Evolutionary conservation across 257 asterid species (phyloP).

Genomic region (Solanum tacnaense): DNA sequence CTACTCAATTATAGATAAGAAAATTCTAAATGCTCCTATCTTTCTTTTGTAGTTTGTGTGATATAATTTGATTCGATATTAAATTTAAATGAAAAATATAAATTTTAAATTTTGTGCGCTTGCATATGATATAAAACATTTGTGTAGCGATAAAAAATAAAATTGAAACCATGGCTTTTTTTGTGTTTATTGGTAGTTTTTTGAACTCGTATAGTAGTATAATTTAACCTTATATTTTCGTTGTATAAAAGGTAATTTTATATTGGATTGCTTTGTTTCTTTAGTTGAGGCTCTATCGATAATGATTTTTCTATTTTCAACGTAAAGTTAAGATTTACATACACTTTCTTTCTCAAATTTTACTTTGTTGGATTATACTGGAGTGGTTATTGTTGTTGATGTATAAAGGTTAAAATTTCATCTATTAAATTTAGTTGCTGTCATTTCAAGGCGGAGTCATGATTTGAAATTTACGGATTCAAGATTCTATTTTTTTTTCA

Average conservation of each 20-base stretch:
- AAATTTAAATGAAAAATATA: too few species aligned
- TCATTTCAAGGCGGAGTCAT: background rate
- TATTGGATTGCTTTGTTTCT: background rate
- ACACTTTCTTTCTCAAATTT: too few species aligned
- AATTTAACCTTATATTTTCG: too few species aligned
- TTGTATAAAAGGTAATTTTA: background rate
- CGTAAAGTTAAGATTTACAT: background rate
- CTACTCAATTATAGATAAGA: constrained; percentile 8
- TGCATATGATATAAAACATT: background rate
- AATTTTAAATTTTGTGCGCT: background rate
- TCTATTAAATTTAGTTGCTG: background rate
- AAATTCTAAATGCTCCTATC: background rate
- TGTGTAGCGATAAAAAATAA: background rate
- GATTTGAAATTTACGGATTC: background rate
- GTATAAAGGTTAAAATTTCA: background rate
- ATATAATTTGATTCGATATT: too few species aligned
- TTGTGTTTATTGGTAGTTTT: too few species aligned
- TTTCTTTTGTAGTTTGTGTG: background rate
- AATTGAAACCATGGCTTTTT: background rate
- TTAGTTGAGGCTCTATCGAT: too few species aligned
- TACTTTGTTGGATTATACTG: background rate
- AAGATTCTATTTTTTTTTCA: too few species aligned
- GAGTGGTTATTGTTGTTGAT: background rate
- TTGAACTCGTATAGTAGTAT: background rate
- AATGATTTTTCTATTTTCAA: too few species aligned